These are phyloP conservation scores for Lepidopterella palustris DNA, from an alignment of 495 filamentous ascomycete genomes.

Conservation along the genomic window DNA sequence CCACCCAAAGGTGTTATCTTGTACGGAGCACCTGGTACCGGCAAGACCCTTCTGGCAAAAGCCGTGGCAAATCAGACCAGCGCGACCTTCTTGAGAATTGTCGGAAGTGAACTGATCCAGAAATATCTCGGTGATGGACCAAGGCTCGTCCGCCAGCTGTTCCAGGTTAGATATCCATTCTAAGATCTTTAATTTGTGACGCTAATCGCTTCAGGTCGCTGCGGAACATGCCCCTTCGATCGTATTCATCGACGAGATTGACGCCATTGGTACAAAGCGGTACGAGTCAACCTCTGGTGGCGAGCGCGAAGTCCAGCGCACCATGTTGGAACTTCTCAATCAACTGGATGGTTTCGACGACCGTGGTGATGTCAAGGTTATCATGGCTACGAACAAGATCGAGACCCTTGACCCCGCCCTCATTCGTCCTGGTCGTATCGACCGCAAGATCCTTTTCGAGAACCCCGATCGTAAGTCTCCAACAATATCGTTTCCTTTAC, in stretches of 20 bases:
- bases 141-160: conserved; percentile 89
- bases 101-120: conserved; percentile 96
- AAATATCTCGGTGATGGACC: conserved; percentile 98
- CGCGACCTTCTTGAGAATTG: conserved; percentile 95
- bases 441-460: conserved; percentile 98
- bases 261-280: conserved; percentile 97
- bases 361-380: conserved; percentile 97
- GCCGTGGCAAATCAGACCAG: conserved; percentile 98
- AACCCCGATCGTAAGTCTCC: conserved; percentile 80
- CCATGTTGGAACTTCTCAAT: conserved; percentile 97
- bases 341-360: conserved; percentile 99
- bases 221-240: conserved; percentile 96
- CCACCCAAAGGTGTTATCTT: conserved; percentile 99
- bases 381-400: conserved; percentile 99
- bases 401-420: conserved; percentile 94
- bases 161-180: conserved; percentile 51
- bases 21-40: conserved; percentile 94
- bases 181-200: neutral
- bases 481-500: neutral
- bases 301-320: conserved; percentile 95
- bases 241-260: conserved; percentile 99
- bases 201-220: conserved; percentile 50
- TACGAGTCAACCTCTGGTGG: conserved; percentile 97
- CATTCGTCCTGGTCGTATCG: conserved; percentile 95
- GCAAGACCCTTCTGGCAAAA: conserved; percentile 95